Conservation (phyloP, 1,284 basidiomycete species). For the Schizophyllum commune region DNA sequence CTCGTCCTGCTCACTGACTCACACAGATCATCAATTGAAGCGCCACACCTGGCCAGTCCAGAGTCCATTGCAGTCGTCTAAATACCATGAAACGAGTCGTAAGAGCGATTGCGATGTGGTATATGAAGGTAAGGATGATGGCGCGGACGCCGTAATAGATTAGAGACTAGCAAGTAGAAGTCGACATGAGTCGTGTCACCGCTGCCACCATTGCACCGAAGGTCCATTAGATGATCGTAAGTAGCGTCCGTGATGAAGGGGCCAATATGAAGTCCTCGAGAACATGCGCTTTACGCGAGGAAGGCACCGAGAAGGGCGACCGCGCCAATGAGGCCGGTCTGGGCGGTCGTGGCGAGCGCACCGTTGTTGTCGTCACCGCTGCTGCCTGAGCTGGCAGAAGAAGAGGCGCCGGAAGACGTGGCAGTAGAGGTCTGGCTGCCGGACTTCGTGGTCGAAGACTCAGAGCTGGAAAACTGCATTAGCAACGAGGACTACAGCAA, state of each 20-base stretch:
- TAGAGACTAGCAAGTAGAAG: background rate
- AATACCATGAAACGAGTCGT: background rate
- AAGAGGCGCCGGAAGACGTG: slow-evolving; percentile 11
- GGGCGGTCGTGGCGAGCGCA: slow-evolving; percentile 17
- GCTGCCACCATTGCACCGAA: background rate
- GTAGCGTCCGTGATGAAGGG: background rate
- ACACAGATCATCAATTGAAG: background rate
- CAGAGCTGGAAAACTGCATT: background rate
- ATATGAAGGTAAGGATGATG: too few relatives aligned
- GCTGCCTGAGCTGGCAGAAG: slow-evolving; percentile 18
- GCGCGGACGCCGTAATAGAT: too few relatives aligned
- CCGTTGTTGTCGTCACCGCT: slow-evolving; percentile 15
- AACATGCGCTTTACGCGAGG: slow-evolving; percentile 13
- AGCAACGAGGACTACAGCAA: background rate
- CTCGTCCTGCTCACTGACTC: too few relatives aligned
- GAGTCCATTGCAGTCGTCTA: background rate
- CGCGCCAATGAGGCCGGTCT: slow-evolving; percentile 20
- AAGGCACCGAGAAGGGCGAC: slow-evolving; percentile 22
- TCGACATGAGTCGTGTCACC: background rate
- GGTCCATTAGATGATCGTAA: background rate
- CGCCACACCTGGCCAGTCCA: background rate
- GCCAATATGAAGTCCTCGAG: background rate
- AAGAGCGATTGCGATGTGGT: background rate
- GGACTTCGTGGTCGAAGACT: slow-evolving; percentile 6
- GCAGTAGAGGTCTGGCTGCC: slow-evolving; percentile 14